Conservation (phyloP, 768 basidiomycete genomes). For the Auriscalpium vulgare region DNA sequence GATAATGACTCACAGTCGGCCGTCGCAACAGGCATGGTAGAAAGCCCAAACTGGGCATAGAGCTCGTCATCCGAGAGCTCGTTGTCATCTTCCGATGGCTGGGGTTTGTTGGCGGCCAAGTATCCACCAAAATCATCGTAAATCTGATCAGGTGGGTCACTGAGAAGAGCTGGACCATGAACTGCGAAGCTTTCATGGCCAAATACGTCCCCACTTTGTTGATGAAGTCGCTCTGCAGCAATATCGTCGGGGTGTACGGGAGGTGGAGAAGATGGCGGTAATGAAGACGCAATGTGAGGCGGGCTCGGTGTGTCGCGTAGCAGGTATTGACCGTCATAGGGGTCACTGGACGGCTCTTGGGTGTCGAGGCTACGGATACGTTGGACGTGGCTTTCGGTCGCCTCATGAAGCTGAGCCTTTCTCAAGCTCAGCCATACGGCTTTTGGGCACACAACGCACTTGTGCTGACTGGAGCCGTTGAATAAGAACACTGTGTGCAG, state of each 20-base stretch:
- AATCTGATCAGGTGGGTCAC: slow-evolving; percentile 1
- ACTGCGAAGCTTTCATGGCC: neutral
- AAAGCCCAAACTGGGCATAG: too few species aligned
- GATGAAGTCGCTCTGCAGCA: neutral
- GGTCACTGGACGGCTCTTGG: neutral
- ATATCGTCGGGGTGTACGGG: too few species aligned
- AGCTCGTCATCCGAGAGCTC: neutral
- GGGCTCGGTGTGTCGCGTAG: neutral
- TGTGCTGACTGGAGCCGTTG: neutral
- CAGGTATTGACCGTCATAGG: neutral
- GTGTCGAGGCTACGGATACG: neutral
- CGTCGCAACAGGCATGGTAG: too few species aligned
- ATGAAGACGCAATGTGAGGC: too few species aligned
- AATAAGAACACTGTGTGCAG: neutral
- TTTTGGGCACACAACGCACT: neutral
- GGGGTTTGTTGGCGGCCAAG: neutral
- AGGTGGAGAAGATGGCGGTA: too few species aligned
- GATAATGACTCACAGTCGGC: too few species aligned
- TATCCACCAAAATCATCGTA: slow-evolving; percentile 10
- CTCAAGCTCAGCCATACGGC: neutral
- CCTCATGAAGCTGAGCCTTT: neutral
- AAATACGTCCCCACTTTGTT: neutral
- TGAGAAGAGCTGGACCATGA: slow-evolving; percentile 7
- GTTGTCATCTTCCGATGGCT: neutral
- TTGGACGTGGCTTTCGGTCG: neutral